Conservation (phyloP, 164 flowering plant genomes). For the Stephania yunnanensis region DNA sequence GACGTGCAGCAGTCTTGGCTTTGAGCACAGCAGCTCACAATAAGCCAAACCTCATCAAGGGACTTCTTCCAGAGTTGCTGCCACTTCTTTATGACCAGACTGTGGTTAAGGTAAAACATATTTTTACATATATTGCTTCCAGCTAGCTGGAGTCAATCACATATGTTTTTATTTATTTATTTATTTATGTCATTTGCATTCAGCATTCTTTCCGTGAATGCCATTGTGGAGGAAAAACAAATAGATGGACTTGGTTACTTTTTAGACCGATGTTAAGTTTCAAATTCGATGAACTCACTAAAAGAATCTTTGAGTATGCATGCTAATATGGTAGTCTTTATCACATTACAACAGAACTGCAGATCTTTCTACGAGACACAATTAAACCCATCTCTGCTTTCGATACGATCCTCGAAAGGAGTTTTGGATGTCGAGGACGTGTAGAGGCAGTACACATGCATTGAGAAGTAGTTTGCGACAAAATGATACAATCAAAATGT, state of each 20-base stretch:
- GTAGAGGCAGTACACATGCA: no score
- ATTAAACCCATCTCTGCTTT: neutral
- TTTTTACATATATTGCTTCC: no score
- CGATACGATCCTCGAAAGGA: no score
- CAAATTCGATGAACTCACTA: neutral
- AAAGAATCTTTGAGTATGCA: neutral
- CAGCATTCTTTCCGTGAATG: neutral
- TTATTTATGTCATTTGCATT: neutral
- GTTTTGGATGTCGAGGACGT: no score
- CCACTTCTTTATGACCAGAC: slow-evolving; percentile 98
- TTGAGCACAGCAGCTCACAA: slow-evolving; percentile 98
- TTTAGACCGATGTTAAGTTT: neutral
- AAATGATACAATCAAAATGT: no score
- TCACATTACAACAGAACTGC: neutral
- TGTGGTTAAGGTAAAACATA: slow-evolving; percentile 70
- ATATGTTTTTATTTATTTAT: neutral
- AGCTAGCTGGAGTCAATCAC: no score
- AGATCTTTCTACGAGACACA: neutral
- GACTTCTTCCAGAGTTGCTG: slow-evolving; percentile 80
- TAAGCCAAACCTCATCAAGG: slow-evolving; percentile 92
- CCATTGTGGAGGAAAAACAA: neutral
- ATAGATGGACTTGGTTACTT: neutral
- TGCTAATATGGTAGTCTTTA: neutral
- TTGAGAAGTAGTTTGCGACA: no score
- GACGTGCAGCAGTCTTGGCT: slow-evolving; percentile 97